Percentiles rank a stretch among this genome's conserved stretches.
Conservation (phyloP, 2,329 filamentous ascomycete species). For the Hirsutella thompsonii region DNA sequence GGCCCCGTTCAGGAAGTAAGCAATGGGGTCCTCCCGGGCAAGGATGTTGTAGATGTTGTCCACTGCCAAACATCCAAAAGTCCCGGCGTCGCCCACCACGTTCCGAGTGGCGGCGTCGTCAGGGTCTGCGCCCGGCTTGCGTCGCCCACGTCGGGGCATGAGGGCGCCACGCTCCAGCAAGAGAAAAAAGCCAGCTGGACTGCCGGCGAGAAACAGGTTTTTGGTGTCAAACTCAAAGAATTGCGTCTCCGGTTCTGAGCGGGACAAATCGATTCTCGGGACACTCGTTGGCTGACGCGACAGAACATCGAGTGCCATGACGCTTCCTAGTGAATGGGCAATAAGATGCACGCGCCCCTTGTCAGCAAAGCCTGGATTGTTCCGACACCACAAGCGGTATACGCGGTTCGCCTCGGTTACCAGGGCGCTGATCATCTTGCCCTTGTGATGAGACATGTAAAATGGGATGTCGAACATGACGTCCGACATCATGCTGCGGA, state of each 20-base stretch:
- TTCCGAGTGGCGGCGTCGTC: slow-evolving; percentile 41
- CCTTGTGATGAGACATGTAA: slow-evolving; percentile 92
- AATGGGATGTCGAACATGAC: slow-evolving; percentile 98
- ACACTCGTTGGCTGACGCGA: slow-evolving; percentile 73
- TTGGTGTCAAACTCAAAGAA: slow-evolving; percentile 87
- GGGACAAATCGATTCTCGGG: slow-evolving; percentile 33
- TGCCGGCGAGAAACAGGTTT: slow-evolving; percentile 81
- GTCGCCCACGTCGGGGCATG: slow-evolving; percentile 60
- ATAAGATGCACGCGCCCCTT: slow-evolving; percentile 82
- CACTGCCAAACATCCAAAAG: slow-evolving; percentile 81
- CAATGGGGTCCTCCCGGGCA: slow-evolving; percentile 59
- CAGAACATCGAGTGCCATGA: slow-evolving; percentile 86
- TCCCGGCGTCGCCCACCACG: slow-evolving; percentile 66
- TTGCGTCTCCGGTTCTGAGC: slow-evolving; percentile 30
- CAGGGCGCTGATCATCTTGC: slow-evolving; percentile 84
- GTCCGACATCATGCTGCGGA: slow-evolving; percentile 90
- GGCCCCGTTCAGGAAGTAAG: slow-evolving; percentile 82
- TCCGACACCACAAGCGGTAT: slow-evolving; percentile 88
- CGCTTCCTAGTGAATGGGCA: slow-evolving; percentile 85
- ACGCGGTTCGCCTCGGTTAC: slow-evolving; percentile 87
- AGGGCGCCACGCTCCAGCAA: slow-evolving; percentile 64
- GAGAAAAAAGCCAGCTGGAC: slow-evolving; percentile 85
- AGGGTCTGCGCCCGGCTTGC: slow-evolving; percentile 61
- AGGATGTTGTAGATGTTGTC: slow-evolving; percentile 97
- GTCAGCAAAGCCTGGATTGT: slow-evolving; percentile 76